These are phyloP conservation scores for Cytospora piceae DNA, from an alignment of 2,329 filamentous ascomycete species.

Conservation along the genomic window DNA sequence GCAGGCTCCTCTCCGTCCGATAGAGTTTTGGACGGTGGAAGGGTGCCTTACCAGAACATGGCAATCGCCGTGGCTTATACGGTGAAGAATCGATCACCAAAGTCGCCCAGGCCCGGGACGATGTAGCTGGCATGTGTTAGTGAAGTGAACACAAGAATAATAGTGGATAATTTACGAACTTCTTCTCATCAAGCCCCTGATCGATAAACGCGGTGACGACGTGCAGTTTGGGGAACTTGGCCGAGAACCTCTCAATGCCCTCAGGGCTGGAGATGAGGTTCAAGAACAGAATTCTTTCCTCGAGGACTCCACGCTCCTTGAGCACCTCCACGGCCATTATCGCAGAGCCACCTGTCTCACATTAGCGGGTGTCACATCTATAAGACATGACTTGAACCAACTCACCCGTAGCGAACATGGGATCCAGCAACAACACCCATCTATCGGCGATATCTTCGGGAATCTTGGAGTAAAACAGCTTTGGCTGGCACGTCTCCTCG, in stretches of 20 bases:
- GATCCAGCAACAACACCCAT: slow-evolving; percentile 93
- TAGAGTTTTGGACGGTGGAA: not conserved
- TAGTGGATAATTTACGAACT: slow-evolving; percentile 61
- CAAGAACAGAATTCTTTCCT: slow-evolving; percentile 93
- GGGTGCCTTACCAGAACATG: slow-evolving; percentile 15
- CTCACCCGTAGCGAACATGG: slow-evolving; percentile 97
- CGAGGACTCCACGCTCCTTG: slow-evolving; percentile 86
- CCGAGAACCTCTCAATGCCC: slow-evolving; percentile 85
- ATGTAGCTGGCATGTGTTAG: slow-evolving; percentile 75
- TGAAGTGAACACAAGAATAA: slow-evolving; percentile 26
- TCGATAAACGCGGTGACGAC: slow-evolving; percentile 97
- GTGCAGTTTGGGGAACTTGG: slow-evolving; percentile 84
- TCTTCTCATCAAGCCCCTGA: slow-evolving; percentile 94
- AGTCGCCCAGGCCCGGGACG: slow-evolving; percentile 89
- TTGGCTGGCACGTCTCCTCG: slow-evolving; percentile 89
- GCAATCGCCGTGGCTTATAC: slow-evolving; percentile 54
- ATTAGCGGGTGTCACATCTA: slow-evolving; percentile 14
- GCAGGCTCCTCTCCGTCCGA: slow-evolving; percentile 1
- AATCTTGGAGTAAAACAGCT: slow-evolving; percentile 96
- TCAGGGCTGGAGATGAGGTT: slow-evolving; percentile 98
- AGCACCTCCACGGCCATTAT: slow-evolving; percentile 97
- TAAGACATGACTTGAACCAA: not conserved
- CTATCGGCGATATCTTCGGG: slow-evolving; percentile 89
- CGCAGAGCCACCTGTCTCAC: slow-evolving; percentile 76
- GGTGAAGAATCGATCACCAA: slow-evolving; percentile 95